A percentile compares a stretch with the other conserved stretches of the same genome.
These are phyloP conservation scores for Bacidia rubella DNA, from an alignment of 495 filamentous ascomycete genomes.

Conservation along the genomic window DNA sequence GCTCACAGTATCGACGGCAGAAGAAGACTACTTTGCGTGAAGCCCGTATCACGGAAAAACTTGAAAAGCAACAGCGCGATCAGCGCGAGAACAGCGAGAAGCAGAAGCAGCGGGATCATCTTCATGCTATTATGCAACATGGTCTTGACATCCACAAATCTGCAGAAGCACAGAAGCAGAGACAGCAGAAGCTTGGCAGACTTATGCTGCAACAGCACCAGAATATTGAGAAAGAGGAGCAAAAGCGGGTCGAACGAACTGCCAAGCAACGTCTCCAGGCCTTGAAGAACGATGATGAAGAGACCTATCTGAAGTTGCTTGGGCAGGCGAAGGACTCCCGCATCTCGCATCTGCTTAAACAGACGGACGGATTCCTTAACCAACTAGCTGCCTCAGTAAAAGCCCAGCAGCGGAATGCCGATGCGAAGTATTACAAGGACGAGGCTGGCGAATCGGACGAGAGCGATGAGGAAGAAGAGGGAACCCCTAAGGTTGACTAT, in stretches of 20 bases:
- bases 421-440: constrained; percentile 61
- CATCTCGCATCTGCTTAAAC: constrained; percentile 89
- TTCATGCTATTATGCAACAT: constrained; percentile 58
- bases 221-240: constrained; percentile 97
- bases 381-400: constrained; percentile 90
- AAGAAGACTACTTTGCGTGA: constrained; percentile 96
- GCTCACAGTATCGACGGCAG: constrained; percentile 74
- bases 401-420: constrained; percentile 72
- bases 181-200: constrained; percentile 72
- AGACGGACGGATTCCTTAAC: constrained; percentile 93
- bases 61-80: constrained; percentile 96
- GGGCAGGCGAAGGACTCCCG: constrained; percentile 98
- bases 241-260: constrained; percentile 90
- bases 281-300: constrained; percentile 96
- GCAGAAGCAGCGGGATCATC: constrained; percentile 86
- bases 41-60: constrained; percentile 90
- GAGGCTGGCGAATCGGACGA: constrained; percentile 38
- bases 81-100: constrained; percentile 86
- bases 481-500: constrained; percentile 77
- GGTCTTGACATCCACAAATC: constrained; percentile 49
- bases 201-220: constrained; percentile 80
- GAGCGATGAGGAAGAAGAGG: constrained; percentile 45
- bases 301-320: constrained; percentile 90
- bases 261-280: constrained; percentile 99
- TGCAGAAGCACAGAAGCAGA: constrained; percentile 40